These are phyloP conservation scores for Candida namnaoensis DNA, from an alignment of 805 yeast species.

Conservation along the genomic window DNA sequence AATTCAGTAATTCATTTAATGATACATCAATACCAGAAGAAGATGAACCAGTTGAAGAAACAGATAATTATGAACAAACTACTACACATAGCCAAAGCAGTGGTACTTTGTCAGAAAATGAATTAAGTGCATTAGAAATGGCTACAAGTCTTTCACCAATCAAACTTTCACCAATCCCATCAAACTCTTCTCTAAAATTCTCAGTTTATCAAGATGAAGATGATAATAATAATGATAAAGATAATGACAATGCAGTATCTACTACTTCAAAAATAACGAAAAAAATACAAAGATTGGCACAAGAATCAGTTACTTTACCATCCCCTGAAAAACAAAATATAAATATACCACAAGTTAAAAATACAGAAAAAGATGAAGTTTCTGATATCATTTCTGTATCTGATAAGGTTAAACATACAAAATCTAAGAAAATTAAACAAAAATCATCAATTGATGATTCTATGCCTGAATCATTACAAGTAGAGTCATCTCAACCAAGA, in stretches of 20 bases:
- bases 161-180: conserved; percentile 7
- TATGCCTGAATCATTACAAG: conserved; percentile 22
- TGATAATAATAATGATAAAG: neutral
- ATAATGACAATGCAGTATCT: neutral
- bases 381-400: conserved; percentile 11
- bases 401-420: conserved; percentile 17
- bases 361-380: conserved; percentile 17
- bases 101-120: neutral
- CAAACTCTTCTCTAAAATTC: conserved; percentile 3
- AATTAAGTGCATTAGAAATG: neutral
- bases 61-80: neutral
- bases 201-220: conserved; percentile 11
- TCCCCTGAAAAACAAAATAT: conserved; percentile 1
- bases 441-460: conserved; percentile 27
- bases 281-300: neutral
- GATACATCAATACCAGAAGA: neutral
- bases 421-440: conserved; percentile 19
- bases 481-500: conserved; percentile 13
- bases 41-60: neutral
- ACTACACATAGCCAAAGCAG: neutral
- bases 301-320: neutral
- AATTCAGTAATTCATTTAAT: neutral
- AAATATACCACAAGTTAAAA: conserved; percentile 9
- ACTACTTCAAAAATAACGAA: conserved; percentile 1
- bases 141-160: conserved; percentile 17